Base-by-base conservation (phyloP, 805 yeast genomes). In the Yarrowia alimentaria region DNA sequence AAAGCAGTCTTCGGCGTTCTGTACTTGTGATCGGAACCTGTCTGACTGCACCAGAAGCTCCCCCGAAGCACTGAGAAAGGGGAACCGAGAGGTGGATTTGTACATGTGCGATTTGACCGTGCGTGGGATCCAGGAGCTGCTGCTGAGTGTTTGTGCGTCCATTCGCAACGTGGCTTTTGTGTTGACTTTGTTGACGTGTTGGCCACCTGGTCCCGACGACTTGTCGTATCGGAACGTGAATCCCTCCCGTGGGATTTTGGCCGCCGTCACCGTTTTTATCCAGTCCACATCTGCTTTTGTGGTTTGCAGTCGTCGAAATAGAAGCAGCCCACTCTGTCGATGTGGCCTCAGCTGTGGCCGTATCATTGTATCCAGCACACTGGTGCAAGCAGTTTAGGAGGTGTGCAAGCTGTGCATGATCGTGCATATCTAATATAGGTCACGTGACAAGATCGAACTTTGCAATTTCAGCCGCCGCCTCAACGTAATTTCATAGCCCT, bases 191-290 rank as follows among this genome's bases (percentile, higher is more conserved):
- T 86, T 86, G 9, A 87, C 94, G 60, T 87, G 83, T 58, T 86
- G 95, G 0, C 95, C 95, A 1, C 95, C 95, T 0, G 95, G 87
- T 0, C 95, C 95, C 25, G 89, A 78, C 0, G 93, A 76, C 53
- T 90, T 64, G 49, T 79, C 69, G 60, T 66, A 82, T 4, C 47
- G 47, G 25, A 6, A 40, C 6, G 32, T n/a, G 47, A 40, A 40
- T 3, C 47, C 47, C 11, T 26, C 18, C 4, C 47, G 47, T 14
- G 47, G 47, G 4, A 40, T 40, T 28, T 40, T 12, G 4, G 47
- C 25, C 3, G 33, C 19, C 3, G 33, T 9, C 6, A 28, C 14
- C 13, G 7, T 6, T 8, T 28, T 40, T 18, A 40, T 7, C 47
- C 47, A 40, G 7, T 26, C 8, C 7, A 40, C 13, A 16, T 40